Percentiles rank a stretch among this genome's conserved stretches.
Evolutionary conservation across 306 rosid genomes (phyloP).

Genomic region (Bauhinia variegata): DNA sequence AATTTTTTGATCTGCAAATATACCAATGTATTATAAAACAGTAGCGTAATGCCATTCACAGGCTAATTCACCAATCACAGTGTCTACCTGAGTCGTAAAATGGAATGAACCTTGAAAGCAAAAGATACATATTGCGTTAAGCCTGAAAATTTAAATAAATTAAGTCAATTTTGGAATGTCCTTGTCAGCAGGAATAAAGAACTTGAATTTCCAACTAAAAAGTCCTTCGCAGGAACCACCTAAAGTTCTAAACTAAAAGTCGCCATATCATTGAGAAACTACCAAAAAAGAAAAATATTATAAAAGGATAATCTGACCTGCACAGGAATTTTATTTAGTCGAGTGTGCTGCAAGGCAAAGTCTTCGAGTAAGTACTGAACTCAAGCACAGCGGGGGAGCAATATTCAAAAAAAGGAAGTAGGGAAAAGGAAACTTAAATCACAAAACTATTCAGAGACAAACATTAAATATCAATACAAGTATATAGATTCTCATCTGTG

Average conservation of each 20-base stretch:
- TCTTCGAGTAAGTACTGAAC: constrained; percentile 89
- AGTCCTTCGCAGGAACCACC: constrained; percentile 1
- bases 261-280: neutral
- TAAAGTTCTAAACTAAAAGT: constrained; percentile 24
- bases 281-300: neutral
- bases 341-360: constrained; percentile 71
- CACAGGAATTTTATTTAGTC: constrained; percentile 62
- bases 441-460: constrained; percentile 22
- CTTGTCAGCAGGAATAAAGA: constrained; percentile 22
- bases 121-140: constrained; percentile 85
- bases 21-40: constrained; percentile 32
- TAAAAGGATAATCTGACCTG: constrained; percentile 42
- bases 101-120: constrained; percentile 87
- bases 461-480: constrained; percentile 12
- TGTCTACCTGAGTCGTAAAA: constrained; percentile 83
- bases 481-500: constrained; percentile 28
- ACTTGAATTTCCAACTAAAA: constrained; percentile 5
- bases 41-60: constrained; percentile 25
- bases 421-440: constrained; percentile 19
- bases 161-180: constrained; percentile 31
- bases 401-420: constrained; percentile 27
- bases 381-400: constrained; percentile 11
- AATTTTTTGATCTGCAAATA: constrained; percentile 70
- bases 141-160: constrained; percentile 61
- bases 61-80: constrained; percentile 27